Evolutionary conservation across 805 yeast genomes (phyloP).

Genomic region (Saturnispora sanitii): DNA sequence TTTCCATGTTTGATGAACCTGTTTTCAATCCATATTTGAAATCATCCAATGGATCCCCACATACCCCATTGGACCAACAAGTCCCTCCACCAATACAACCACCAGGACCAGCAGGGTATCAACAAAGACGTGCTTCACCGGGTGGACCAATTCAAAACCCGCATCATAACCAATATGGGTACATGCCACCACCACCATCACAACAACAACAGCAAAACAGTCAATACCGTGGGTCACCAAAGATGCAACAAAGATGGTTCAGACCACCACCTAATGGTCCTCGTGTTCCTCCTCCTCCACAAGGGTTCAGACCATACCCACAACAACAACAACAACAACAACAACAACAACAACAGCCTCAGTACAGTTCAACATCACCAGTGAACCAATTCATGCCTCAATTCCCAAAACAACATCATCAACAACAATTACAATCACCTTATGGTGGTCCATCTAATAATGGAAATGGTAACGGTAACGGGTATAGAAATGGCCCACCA

Average conservation of each 20-base stretch:
- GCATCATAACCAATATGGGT: not conserved
- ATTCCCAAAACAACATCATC: slow-evolving; percentile 1
- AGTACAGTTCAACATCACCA: slow-evolving; percentile 9
- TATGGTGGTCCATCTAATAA: slow-evolving; percentile 11
- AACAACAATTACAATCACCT: slow-evolving; percentile 13
- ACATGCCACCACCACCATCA: not conserved
- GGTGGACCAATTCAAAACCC: not conserved
- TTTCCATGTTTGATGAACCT: slow-evolving; percentile 11
- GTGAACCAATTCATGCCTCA: slow-evolving; percentile 10
- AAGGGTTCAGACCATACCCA: slow-evolving; percentile 2
- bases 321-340: slow-evolving; percentile 9
- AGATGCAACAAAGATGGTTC: slow-evolving; percentile 2
- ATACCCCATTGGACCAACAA: slow-evolving; percentile 13
- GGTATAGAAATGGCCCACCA: slow-evolving; percentile 13
- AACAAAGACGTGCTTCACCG: not conserved
- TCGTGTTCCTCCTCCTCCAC: slow-evolving; percentile 12
- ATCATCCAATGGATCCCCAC: slow-evolving; percentile 2
- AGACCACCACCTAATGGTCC: slow-evolving; percentile 10
- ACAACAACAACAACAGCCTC: slow-evolving; percentile 9
- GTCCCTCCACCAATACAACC: slow-evolving; percentile 7
- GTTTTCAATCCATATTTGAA: slow-evolving; percentile 11
- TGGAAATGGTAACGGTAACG: slow-evolving; percentile 13
- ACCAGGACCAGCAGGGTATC: slow-evolving; percentile 1
- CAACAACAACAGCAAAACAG: not conserved
- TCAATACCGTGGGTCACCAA: not conserved